These are phyloP conservation scores for Stachybotrys echinatus DNA, from an alignment of 2,329 filamentous ascomycete genomes.

Conservation along the genomic window DNA sequence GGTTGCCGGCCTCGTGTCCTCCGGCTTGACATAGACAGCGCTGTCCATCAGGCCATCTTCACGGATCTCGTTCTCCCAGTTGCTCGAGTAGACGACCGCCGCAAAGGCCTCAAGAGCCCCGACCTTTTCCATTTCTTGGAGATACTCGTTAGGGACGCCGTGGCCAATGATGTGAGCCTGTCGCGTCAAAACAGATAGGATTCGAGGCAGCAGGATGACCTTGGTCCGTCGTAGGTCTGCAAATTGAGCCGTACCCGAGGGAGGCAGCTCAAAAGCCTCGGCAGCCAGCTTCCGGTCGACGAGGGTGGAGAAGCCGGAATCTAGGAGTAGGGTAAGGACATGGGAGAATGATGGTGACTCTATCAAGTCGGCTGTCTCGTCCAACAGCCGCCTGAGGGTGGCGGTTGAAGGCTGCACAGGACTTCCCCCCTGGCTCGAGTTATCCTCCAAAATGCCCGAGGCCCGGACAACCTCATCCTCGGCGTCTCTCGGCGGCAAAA, in stretches of 20 bases:
- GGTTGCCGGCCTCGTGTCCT: constrained; percentile 10
- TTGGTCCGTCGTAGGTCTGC: constrained; percentile 54
- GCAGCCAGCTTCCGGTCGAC: constrained; percentile 76
- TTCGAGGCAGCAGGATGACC: constrained; percentile 69
- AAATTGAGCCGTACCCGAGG: constrained; percentile 41
- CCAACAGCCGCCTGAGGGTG: constrained; percentile 75
- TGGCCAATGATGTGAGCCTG: constrained; percentile 88
- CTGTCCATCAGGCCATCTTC: constrained; percentile 38
- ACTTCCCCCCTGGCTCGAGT: constrained; percentile 24
- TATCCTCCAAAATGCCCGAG: constrained; percentile 67
- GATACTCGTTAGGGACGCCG: constrained; percentile 66
- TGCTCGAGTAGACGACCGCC: constrained; percentile 81
- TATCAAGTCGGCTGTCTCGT: constrained; percentile 93
- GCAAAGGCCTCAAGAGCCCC: constrained; percentile 77
- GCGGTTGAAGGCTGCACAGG: constrained; percentile 39
- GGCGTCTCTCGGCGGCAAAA: constrained; percentile 73
- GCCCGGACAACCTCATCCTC: constrained; percentile 82
- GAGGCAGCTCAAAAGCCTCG: constrained; percentile 64
- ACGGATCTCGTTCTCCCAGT: constrained; percentile 65
- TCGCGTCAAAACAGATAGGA: constrained; percentile 81
- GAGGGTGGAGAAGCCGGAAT: constrained; percentile 79
- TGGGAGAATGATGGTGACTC: constrained; percentile 89
- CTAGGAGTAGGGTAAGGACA: constrained; percentile 80
- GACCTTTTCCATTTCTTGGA: constrained; percentile 70
- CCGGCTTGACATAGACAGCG: constrained; percentile 25